Conservation (phyloP, 1,139 yeast genomes). For the Geotrichum macrosporum region DNA sequence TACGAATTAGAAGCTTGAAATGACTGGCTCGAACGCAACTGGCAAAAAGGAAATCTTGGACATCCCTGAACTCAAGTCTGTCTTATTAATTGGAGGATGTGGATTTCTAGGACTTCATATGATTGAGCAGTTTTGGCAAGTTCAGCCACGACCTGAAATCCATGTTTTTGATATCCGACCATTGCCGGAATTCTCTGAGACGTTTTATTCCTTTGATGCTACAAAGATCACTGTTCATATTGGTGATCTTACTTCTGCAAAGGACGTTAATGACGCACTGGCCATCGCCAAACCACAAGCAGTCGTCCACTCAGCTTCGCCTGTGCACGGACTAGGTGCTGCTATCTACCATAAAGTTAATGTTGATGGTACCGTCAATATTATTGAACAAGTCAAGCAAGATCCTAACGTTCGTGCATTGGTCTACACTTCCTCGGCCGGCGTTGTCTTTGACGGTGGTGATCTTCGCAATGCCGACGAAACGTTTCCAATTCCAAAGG, state of each 20-base stretch:
- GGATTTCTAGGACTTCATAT: slow-evolving; percentile 93
- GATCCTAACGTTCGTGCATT: slow-evolving; percentile 51
- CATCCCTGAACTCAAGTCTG: slow-evolving; percentile 45
- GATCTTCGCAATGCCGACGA: slow-evolving; percentile 91
- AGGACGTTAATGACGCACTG: slow-evolving; percentile 65
- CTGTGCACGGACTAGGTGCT: slow-evolving; percentile 81
- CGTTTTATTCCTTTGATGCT: slow-evolving; percentile 69
- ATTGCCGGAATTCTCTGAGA: slow-evolving; percentile 61
- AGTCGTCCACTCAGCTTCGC: slow-evolving; percentile 94
- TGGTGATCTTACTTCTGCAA: slow-evolving; percentile 79
- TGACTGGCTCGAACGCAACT: background rate
- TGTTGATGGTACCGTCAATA: slow-evolving; percentile 78
- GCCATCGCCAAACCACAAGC: slow-evolving; percentile 59
- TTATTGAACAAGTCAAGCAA: slow-evolving; percentile 60
- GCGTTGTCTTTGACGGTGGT: slow-evolving; percentile 91
- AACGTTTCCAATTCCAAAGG: slow-evolving; percentile 83
- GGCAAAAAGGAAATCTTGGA: slow-evolving; percentile 7
- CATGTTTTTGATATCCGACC: slow-evolving; percentile 91
- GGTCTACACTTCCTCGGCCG: slow-evolving; percentile 95
- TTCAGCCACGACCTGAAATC: slow-evolving; percentile 64
- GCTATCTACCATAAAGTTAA: slow-evolving; percentile 84
- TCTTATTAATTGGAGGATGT: slow-evolving; percentile 84
- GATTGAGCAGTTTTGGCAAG: slow-evolving; percentile 72
- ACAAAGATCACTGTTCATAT: slow-evolving; percentile 54
- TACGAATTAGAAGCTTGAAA: background rate